Percentiles rank a stretch among this genome's conserved stretches.
These are phyloP conservation scores for Ustilago nuda DNA, from an alignment of 1,284 basidiomycete species.

Conservation along the genomic window DNA sequence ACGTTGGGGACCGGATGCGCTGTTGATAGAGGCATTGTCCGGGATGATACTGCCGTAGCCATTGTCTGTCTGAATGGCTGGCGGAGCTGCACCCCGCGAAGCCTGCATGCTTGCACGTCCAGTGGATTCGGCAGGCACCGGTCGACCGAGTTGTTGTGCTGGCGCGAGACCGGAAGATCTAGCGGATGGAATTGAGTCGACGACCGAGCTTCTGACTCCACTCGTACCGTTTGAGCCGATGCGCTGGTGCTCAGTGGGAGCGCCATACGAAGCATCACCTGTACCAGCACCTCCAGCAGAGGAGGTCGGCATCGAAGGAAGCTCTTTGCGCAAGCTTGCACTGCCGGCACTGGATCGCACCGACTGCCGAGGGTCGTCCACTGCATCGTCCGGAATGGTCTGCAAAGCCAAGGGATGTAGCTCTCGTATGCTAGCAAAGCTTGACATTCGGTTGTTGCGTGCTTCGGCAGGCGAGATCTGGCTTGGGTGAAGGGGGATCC, in stretches of 20 bases:
- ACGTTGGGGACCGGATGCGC: constrained; percentile 19
- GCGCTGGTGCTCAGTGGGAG: constrained; percentile 17
- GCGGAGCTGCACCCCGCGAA: neutral
- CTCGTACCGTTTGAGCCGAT: constrained; percentile 14
- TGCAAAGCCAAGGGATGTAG: constrained; percentile 22
- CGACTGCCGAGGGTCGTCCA: constrained; percentile 15
- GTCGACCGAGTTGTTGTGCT: constrained; percentile 6
- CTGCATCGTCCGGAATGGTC: constrained; percentile 32
- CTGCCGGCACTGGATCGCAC: constrained; percentile 25
- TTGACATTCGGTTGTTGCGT: constrained; percentile 22
- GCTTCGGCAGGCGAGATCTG: constrained; percentile 5
- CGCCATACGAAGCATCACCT: neutral
- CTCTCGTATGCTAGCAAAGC: constrained; percentile 36
- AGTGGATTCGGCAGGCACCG: neutral
- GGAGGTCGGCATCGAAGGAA: constrained; percentile 36
- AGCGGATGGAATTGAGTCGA: constrained; percentile 16
- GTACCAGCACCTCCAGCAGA: neutral
- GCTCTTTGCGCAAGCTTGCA: constrained; percentile 34
- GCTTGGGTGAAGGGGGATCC: constrained; percentile 1
- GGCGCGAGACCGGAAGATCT: constrained; percentile 19
- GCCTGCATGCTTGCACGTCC: constrained; percentile 37
- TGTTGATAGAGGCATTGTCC: constrained; percentile 24
- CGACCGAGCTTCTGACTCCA: constrained; percentile 21
- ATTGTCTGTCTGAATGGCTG: constrained; percentile 12
- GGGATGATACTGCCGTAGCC: constrained; percentile 16